phyloP scores from a whole-genome alignment of 768 basidiomycete species.

The Daedalea quercina region DNA sequence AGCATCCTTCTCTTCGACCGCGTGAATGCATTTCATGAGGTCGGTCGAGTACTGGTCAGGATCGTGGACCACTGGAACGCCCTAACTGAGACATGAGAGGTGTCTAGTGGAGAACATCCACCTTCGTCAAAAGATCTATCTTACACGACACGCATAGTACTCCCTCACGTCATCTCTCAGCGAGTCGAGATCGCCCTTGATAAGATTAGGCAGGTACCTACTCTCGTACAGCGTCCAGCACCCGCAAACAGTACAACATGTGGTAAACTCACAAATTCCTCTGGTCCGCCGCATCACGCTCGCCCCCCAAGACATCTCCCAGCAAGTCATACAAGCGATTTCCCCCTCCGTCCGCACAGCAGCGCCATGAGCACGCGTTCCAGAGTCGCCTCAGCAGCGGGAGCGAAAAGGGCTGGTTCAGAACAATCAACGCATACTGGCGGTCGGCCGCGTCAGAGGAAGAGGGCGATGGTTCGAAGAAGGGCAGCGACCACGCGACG shows the following conservation, averaged over 20 bases:
- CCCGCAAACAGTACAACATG: neutral
- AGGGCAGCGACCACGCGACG: slow-evolving; percentile 4
- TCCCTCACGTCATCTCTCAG: slow-evolving; percentile 63
- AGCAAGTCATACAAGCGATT: slow-evolving; percentile 57
- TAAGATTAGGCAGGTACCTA: slow-evolving; percentile 76
- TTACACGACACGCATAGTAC: slow-evolving; percentile 60
- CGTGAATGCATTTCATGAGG: slow-evolving; percentile 83
- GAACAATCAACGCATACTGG: slow-evolving; percentile 62
- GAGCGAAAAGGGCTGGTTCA: slow-evolving; percentile 82
- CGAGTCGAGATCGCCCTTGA: slow-evolving; percentile 95
- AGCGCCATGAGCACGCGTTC: slow-evolving; percentile 21
- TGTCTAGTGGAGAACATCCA: too few relatives aligned
- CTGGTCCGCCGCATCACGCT: slow-evolving; percentile 1
- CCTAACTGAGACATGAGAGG: slow-evolving; percentile 32
- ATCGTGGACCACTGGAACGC: slow-evolving; percentile 63
- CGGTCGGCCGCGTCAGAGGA: slow-evolving; percentile 4
- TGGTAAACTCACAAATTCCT: slow-evolving; percentile 11
- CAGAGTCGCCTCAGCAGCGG: slow-evolving; percentile 57
- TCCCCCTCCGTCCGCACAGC: slow-evolving; percentile 56
- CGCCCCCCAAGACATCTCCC: slow-evolving; percentile 5
- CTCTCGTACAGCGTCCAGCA: slow-evolving; percentile 1
- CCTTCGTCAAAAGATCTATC: slow-evolving; percentile 10
- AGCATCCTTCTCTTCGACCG: slow-evolving; percentile 53
- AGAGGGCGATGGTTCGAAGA: slow-evolving; percentile 14
- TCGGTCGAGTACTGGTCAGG: slow-evolving; percentile 83